These are phyloP conservation scores for Sporobolomyces roseus DNA, from an alignment of 768 basidiomycete species.

Conservation along the genomic window DNA sequence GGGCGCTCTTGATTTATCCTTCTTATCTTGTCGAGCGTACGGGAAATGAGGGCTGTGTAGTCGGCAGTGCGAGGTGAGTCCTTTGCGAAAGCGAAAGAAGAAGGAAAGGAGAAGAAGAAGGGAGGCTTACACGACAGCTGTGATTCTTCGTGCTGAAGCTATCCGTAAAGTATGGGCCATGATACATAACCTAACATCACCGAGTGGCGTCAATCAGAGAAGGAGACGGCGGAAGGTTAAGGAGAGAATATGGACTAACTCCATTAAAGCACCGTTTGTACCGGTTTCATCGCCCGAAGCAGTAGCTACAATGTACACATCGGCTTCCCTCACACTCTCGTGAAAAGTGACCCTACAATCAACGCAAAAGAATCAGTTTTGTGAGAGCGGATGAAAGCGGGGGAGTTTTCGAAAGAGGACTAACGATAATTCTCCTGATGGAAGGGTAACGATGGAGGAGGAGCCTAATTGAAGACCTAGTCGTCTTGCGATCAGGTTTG, in stretches of 20 bases:
- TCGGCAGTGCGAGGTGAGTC: no score
- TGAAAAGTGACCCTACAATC: conserved; percentile 55
- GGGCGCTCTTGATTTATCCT: conserved; percentile 96
- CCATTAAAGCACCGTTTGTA: conserved; percentile 92
- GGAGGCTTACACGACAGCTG: no score
- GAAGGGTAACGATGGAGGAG: conserved; percentile 76
- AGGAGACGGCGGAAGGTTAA: background rate
- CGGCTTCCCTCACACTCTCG: conserved; percentile 94
- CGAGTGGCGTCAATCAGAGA: background rate
- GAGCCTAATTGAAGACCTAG: conserved; percentile 84
- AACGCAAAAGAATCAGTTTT: no score
- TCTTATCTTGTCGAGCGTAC: conserved; percentile 96
- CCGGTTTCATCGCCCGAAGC: conserved; percentile 62
- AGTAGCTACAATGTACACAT: conserved; percentile 97
- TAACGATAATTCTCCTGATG: conserved; percentile 85
- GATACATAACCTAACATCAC: conserved; percentile 53
- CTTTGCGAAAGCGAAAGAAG: no score
- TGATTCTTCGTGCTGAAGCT: conserved; percentile 95
- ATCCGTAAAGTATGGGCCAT: conserved; percentile 99
- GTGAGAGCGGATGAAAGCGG: background rate
- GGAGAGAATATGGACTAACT: conserved; percentile 60
- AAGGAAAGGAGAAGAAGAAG: no score
- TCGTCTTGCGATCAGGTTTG: conserved; percentile 74
- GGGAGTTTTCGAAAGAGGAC: conserved; percentile 51
- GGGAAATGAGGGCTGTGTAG: conserved; percentile 97